A percentile compares a stretch with the other conserved stretches of the same genome.
These are phyloP conservation scores for Lenzites betulinus DNA, from an alignment of 768 basidiomycete species.

Conservation along the genomic window DNA sequence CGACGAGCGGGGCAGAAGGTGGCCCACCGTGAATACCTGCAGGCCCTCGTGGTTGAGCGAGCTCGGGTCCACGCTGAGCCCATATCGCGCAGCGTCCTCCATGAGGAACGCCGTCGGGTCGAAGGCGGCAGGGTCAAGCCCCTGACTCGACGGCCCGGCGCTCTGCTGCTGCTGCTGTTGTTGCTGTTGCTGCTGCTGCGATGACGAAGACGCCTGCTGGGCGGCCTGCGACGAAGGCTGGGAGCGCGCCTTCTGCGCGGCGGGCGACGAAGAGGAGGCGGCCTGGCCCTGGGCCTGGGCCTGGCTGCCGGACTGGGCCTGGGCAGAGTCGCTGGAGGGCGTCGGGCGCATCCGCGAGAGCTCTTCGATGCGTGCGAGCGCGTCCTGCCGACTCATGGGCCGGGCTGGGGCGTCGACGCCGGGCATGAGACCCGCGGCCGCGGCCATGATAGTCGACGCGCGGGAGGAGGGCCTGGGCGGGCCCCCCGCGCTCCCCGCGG, in stretches of 20 bases:
- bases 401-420: constrained; percentile 25
- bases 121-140: constrained; percentile 16
- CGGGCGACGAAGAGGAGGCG: background rate
- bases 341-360: constrained; percentile 44
- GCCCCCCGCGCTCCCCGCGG: background rate
- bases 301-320: constrained; percentile 11
- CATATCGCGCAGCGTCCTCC: constrained; percentile 27
- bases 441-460: constrained; percentile 33
- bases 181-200: constrained; percentile 1
- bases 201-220: constrained; percentile 3
- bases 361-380: constrained; percentile 56
- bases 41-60: constrained; percentile 57
- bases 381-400: constrained; percentile 44
- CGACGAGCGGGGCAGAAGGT: constrained; percentile 61
- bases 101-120: constrained; percentile 22
- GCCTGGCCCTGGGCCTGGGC: constrained; percentile 15
- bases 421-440: constrained; percentile 34
- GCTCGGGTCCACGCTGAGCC: constrained; percentile 21
- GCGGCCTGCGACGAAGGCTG: constrained; percentile 1
- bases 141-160: constrained; percentile 10
- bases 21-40: constrained; percentile 81
- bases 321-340: constrained; percentile 20
- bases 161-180: constrained; percentile 11
- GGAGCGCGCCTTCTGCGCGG: background rate
- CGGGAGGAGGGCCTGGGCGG: constrained; percentile 29